A percentile compares a stretch with the other conserved stretches of the same genome.
phyloP scores from a whole-genome alignment of 1,284 basidiomycete species.

The Cystobasidium pallidum region DNA sequence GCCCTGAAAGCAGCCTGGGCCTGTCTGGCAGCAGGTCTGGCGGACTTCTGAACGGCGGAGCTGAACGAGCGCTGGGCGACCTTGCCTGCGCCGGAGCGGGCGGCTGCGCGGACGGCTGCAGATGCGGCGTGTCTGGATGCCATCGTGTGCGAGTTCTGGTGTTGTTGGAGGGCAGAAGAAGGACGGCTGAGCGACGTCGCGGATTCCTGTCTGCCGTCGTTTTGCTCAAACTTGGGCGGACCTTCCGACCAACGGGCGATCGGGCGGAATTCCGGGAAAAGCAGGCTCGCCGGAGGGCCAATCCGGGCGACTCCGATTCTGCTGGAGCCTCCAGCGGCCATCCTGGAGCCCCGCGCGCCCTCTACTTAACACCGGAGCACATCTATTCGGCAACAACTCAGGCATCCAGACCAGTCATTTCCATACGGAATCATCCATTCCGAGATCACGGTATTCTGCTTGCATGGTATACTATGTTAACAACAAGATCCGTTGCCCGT shows the following conservation, averaged over 20 bases:
- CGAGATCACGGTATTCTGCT: too few relatives aligned
- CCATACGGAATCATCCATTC: too few relatives aligned
- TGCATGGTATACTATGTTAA: too few relatives aligned
- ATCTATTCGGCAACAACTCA: too few relatives aligned
- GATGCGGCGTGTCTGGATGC: constrained; percentile 36
- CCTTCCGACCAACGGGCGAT: constrained; percentile 2
- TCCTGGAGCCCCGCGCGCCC: too few relatives aligned
- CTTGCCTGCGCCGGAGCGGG: constrained; percentile 12
- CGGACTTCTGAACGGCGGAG: constrained; percentile 13
- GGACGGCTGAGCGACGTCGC: too few relatives aligned
- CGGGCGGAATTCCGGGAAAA: constrained; percentile 2
- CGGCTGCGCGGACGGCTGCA: constrained; percentile 25
- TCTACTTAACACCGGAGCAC: too few relatives aligned
- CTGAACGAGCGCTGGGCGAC: constrained; percentile 35
- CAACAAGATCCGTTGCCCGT: too few relatives aligned
- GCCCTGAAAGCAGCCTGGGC: constrained; percentile 34
- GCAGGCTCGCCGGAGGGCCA: neutral
- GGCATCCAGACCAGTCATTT: too few relatives aligned
- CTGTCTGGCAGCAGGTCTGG: constrained; percentile 39
- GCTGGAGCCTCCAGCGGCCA: too few relatives aligned
- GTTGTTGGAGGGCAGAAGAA: neutral
- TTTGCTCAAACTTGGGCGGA: constrained; percentile 4
- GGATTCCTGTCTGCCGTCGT: too few relatives aligned
- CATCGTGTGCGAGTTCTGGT: constrained; percentile 20
- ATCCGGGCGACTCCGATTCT: too few relatives aligned